Percentiles rank a stretch among this genome's conserved stretches.
phyloP scores from a whole-genome alignment of 805 yeast species.

The Candida boidinii region DNA sequence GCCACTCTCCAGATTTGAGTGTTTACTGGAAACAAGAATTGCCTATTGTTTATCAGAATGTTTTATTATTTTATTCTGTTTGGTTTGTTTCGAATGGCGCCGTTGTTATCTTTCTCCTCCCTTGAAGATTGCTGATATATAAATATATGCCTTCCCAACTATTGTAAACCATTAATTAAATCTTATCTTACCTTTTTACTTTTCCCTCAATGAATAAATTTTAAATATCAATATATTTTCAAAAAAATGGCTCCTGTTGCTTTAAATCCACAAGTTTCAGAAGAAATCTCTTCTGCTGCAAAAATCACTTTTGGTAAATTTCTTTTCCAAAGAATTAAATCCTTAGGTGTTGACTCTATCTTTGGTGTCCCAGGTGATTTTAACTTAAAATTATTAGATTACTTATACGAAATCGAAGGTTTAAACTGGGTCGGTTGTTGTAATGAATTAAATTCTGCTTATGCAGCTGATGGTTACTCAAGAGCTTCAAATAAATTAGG shows the following conservation, averaged over 20 bases:
- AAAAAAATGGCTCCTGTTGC: conserved; percentile 14
- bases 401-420: conserved; percentile 25
- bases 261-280: no score
- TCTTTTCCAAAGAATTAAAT: conserved; percentile 33
- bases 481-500: conserved; percentile 26
- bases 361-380: conserved; percentile 60
- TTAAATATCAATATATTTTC: not conserved
- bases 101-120: no score
- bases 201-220: not conserved
- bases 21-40: no score
- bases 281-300: no score
- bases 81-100: no score
- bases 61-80: no score
- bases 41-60: no score
- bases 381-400: conserved; percentile 41
- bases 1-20: no score
- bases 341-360: conserved; percentile 34
- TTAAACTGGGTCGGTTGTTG: conserved; percentile 35
- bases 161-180: no score
- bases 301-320: conserved; percentile 32
- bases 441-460: conserved; percentile 44
- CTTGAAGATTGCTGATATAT: no score
- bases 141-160: no score
- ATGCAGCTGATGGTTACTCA: conserved; percentile 42
- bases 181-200: no score